Conservation (phyloP, 1,139 yeast genomes). For the Yamadazyma buinensis region DNA sequence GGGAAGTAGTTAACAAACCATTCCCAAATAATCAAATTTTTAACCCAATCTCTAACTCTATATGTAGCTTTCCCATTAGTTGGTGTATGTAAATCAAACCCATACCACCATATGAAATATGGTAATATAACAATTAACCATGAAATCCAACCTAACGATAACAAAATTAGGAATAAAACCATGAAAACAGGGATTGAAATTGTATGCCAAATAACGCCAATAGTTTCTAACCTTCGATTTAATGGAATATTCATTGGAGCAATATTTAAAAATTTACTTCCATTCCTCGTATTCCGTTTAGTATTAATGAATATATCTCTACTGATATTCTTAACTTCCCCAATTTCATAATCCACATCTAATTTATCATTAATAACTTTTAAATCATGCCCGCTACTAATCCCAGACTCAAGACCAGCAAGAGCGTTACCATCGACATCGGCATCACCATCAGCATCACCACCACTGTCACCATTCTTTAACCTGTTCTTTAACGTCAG, state of each 20-base stretch:
- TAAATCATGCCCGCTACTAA: no score
- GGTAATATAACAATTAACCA: conserved; percentile 65
- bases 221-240: conserved; percentile 60
- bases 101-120: conserved; percentile 58
- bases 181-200: conserved; percentile 63
- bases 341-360: neutral
- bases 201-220: conserved; percentile 74
- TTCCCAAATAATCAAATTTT: conserved; percentile 63
- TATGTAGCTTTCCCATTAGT: conserved; percentile 66
- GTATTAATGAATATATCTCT: no score
- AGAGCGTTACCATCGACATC: no score
- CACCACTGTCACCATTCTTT: no score
- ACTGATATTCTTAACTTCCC: no score
- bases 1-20: conserved; percentile 82
- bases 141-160: conserved; percentile 61
- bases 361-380: no score
- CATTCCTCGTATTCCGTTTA: conserved; percentile 4
- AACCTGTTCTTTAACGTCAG: no score
- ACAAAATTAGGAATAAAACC: conserved; percentile 48
- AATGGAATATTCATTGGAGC: conserved; percentile 58
- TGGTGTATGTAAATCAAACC: conserved; percentile 58
- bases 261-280: conserved; percentile 22
- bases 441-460: no score
- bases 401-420: no score
- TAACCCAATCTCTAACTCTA: conserved; percentile 55